Evolutionary conservation across 768 basidiomycete species (phyloP), one percentile per base, ranked within the genome.

Genomic region (Boletellus emodensis): DNA sequence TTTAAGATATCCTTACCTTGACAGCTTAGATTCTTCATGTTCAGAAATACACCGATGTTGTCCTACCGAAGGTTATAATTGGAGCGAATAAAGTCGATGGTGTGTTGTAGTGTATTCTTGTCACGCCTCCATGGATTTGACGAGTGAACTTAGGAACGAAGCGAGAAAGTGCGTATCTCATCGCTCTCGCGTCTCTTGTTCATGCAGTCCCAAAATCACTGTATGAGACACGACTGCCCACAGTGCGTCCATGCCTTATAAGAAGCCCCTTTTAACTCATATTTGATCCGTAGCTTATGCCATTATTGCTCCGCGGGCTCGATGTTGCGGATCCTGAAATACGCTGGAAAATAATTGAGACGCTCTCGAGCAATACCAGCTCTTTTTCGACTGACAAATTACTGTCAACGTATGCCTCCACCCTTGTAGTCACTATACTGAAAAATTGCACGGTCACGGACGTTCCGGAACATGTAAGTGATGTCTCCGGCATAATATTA

Each of bases 231-330:
- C 80, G 90, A 56, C 78, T 98, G 66, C 66, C 84, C 26, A 66
- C 69, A 14, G 86, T 86, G 49, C 40, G 78, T 64, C 18, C 15
- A 44, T 22, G 4, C 7, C 17, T 6, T 38, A 28, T 44, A 8
- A 8, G 15, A 24, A 26, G 7, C n/a, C n/a, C 22, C 22, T 26
- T 4, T 33, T 15, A 13, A 24, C 30, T 9, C 18, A 48, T 13
- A 4, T 14, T 43, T 44, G 35, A 37, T 24, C 32, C n/a, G 11
- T 59, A 98, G 94, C 79, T 98, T 12, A 80, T 97, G 57, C 94
- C 96, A 1, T 76, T 97, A 13, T 75, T 99, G 5, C 71, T 99
- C 38, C 87, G 88, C 14, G 87, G 91, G 4, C 79, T 98, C 15
- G 83, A 89, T 37, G 71, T 96, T 4, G 81, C 84, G 4, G 85